Base-by-base conservation (phyloP, 176 grass and related monocot genomes). In the Metroxylon sagu region DNA sequence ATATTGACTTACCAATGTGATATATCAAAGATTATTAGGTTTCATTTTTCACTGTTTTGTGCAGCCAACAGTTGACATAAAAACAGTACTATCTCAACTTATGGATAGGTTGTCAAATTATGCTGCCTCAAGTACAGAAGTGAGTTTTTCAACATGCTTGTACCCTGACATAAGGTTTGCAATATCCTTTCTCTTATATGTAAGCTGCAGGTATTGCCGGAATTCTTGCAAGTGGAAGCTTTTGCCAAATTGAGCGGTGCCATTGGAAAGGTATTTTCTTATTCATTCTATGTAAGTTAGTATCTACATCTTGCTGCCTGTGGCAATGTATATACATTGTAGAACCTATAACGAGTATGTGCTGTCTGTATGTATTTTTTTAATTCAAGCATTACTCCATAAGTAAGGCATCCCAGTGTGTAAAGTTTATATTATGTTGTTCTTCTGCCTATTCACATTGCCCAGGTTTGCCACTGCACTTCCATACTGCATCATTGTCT, bases 51-150 rank as follows among this genome's bases (percentile, higher is more conserved):
- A 57, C 35, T 76, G 68, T 21, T 81, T 81, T 77, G 52, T 85
- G 67, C 82, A 98, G 93, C 84, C 87, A 70, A 80, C 68, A 83
- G 93, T 98, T 75, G 93, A 98, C 77, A 98, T 89, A 74, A 98
- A 98, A 83, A 98, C 81, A 14, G 93, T 98, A 27, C 70, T 98
- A n/a, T 98, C 93, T 50, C 84, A 83, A 67, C 88, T 98, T 61
- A 92, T 98, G 87, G 93, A 98, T 35, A 92, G 93, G 64, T 75
- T 98, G 39, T 98, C 93, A 73, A 98, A 85, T 71, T 92, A 98
- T 80, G 93, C 93, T 29, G 64, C 87, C 25, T 76, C 74, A 68
- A 92, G 93, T 83, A 74, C 82, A 66, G 87, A 92, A 72, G 93
- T 98, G 77, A 80, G 79, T 57, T 61, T 73, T 23, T 8, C 35